Evolutionary conservation across 2,329 filamentous ascomycete species (phyloP), one percentile per base, ranked within the genome.

Genomic region (Curvularia verruculosa): DNA sequence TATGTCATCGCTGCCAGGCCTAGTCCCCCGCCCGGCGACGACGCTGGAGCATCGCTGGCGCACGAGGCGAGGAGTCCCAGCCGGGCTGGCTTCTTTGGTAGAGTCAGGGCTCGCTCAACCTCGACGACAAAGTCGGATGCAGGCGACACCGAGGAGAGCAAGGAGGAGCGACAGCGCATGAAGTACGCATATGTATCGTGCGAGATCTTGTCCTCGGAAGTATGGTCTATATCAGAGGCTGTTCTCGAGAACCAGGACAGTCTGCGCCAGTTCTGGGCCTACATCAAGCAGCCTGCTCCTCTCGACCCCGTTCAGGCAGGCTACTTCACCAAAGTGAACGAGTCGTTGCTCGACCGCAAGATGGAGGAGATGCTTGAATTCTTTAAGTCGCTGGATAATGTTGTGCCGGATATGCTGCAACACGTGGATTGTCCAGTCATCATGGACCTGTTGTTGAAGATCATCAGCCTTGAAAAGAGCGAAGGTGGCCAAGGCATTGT

Each of bases 311-410:
- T 97, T 5, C 94, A 98, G 78, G 94, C 95, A 18, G 93, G 93
- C 71, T 99, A 99, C 76, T 99, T 99, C 75, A 97, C 94, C 53
- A 99, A 98, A 75, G 93, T 99, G 72, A 98, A 98, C 77, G 95
- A 99, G 79, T 90, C 92, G n/a, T 81, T 99, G 19, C 89, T 99
- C 54, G 95, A 98, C 76, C 96, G 95, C 79, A 98, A 98, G 84
- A 97, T 96, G 5, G 91, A 96, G 71, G 94, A 97, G 63, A 99
- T 98, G 94, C 83, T 98, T 65, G 87, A 89, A 18, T 87, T 99
- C 60, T 87, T 99, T 77, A 96, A 92, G 75, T 89, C 87, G 1
- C 80, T 96, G 47, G 89, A 95, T 31, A 86, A 89, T 51, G 90
- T 95, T 39, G 87, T 99, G 21, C 83, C 90, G 12, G 88, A 92